phyloP scores from a whole-genome alignment of 768 basidiomycete species.

The Pleurotus citrinopileatus region DNA sequence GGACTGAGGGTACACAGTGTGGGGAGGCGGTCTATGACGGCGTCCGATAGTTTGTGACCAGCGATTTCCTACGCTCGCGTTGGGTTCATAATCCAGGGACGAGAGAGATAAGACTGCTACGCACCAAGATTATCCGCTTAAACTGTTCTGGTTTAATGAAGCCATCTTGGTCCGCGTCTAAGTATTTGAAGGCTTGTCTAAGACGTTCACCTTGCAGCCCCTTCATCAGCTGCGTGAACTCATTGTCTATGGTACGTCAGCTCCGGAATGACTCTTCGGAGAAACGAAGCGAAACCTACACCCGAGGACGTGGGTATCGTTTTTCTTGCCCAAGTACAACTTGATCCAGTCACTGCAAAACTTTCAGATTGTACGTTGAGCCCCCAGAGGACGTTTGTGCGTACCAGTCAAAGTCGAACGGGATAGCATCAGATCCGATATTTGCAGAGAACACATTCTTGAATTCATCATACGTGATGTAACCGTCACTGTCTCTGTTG shows the following conservation, averaged over 20 bases:
- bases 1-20: conserved; percentile 88
- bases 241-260: conserved; percentile 59
- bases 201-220: conserved; percentile 96
- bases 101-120: conserved; percentile 22
- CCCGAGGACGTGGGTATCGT: conserved; percentile 87
- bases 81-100: conserved; percentile 2
- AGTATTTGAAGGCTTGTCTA: conserved; percentile 91
- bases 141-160: conserved; percentile 94
- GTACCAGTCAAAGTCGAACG: conserved; percentile 94
- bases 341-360: conserved; percentile 85
- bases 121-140: conserved; percentile 89
- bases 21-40: conserved; percentile 88
- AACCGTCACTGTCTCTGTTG: conserved; percentile 82
- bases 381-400: conserved; percentile 13
- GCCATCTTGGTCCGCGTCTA: conserved; percentile 89
- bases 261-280: neutral
- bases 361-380: neutral
- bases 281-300: conserved; percentile 50
- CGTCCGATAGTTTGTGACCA: conserved; percentile 95
- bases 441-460: conserved; percentile 87
- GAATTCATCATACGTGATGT: conserved; percentile 93
- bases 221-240: conserved; percentile 99
- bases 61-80: conserved; percentile 77
- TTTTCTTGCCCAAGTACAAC: conserved; percentile 90
- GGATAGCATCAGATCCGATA: conserved; percentile 75